Conservation (phyloP, 768 basidiomycete genomes). For the Leucosporidium scottii region DNA sequence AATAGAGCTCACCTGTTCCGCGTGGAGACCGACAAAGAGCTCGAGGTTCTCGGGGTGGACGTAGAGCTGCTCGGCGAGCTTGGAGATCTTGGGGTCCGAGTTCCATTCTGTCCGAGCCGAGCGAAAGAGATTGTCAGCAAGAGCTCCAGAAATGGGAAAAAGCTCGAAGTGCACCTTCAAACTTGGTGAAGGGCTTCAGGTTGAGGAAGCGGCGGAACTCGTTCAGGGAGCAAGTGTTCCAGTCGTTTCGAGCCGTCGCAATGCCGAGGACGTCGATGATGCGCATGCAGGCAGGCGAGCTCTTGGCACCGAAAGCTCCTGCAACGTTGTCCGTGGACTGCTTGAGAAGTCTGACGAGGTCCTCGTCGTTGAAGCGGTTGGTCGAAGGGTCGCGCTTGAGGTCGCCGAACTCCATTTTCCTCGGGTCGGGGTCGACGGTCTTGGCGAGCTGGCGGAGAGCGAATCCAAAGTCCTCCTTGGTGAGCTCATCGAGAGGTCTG, state of each 20-base stretch:
- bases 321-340: not conserved
- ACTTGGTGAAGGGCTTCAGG: slow-evolving; percentile 20
- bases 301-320: not conserved
- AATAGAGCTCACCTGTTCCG: too few relatives aligned
- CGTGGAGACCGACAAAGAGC: slow-evolving; percentile 41
- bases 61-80: slow-evolving; percentile 52
- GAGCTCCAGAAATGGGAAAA: too few relatives aligned
- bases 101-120: slow-evolving; percentile 41
- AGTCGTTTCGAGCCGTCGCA: slow-evolving; percentile 47
- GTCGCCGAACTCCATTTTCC: too few relatives aligned
- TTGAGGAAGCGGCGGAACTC: slow-evolving; percentile 40
- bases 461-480: not conserved
- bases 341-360: not conserved
- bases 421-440: too few relatives aligned
- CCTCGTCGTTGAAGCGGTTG: not conserved
- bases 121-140: too few relatives aligned
- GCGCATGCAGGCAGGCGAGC: not conserved
- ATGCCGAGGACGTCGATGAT: slow-evolving; percentile 65
- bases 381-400: not conserved
- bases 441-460: too few relatives aligned
- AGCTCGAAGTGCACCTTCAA: slow-evolving; percentile 14
- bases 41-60: slow-evolving; percentile 70
- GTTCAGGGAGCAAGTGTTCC: slow-evolving; percentile 31
- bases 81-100: slow-evolving; percentile 29
- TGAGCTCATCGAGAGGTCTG: slow-evolving; percentile 2